Evolutionary conservation across 2,329 filamentous ascomycete species (phyloP).

Genomic region (Trichophyton rubrum): DNA sequence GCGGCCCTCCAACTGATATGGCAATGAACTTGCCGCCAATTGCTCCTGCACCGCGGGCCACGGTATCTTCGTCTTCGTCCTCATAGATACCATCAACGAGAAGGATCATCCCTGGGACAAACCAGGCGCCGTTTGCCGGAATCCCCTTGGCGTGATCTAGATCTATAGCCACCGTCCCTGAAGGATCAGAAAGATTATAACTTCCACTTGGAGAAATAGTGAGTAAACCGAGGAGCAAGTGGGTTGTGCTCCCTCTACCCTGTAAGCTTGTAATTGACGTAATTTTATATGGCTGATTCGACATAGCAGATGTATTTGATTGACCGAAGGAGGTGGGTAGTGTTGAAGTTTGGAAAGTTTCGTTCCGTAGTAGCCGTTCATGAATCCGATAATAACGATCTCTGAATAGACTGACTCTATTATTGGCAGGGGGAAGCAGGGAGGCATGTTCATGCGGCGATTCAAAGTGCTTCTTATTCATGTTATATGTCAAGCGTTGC

Average conservation of each 20-base stretch:
- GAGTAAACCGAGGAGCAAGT: slow-evolving; percentile 77
- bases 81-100: slow-evolving; percentile 93
- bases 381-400: slow-evolving; percentile 88
- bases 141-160: slow-evolving; percentile 68
- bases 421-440: slow-evolving; percentile 60
- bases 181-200: slow-evolving; percentile 72
- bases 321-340: slow-evolving; percentile 50
- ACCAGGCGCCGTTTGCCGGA: slow-evolving; percentile 79
- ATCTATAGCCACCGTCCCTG: slow-evolving; percentile 76
- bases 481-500: slow-evolving; percentile 43
- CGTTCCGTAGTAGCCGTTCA: slow-evolving; percentile 81
- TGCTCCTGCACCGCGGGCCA: slow-evolving; percentile 62
- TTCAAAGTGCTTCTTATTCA: slow-evolving; percentile 78
- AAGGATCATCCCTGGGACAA: slow-evolving; percentile 90
- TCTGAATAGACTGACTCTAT: slow-evolving; percentile 76
- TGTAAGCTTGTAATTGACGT: slow-evolving; percentile 68
- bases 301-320: slow-evolving; percentile 38
- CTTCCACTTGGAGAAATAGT: slow-evolving; percentile 68
- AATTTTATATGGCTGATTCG: slow-evolving; percentile 59
- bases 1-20: slow-evolving; percentile 82
- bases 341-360: slow-evolving; percentile 75
- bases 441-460: slow-evolving; percentile 54
- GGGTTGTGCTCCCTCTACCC: slow-evolving; percentile 69
- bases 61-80: slow-evolving; percentile 61
- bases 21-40: slow-evolving; percentile 87